phyloP scores from a whole-genome alignment of 257 asterid species.

The Thymus quinquecostatus region DNA sequence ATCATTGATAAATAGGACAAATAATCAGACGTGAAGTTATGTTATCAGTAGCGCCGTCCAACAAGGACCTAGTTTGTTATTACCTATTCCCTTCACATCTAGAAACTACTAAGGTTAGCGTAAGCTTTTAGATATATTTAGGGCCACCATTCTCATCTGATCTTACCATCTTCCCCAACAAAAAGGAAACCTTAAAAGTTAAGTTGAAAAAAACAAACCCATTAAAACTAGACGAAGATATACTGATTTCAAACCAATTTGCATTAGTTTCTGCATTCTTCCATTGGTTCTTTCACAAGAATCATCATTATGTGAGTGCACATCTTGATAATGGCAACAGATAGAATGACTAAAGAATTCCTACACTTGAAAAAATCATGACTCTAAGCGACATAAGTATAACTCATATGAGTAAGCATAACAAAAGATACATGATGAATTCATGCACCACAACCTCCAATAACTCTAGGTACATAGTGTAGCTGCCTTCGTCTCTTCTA shows the following conservation, averaged over 20 bases:
- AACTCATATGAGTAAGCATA: neutral
- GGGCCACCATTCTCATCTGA: neutral
- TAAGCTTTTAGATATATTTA: neutral
- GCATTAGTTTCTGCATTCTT: neutral
- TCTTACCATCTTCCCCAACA: neutral
- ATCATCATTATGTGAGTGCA: neutral
- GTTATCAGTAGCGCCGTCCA: constrained; percentile 6
- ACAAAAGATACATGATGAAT: neutral
- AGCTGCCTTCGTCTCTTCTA: neutral
- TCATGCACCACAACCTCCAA: neutral
- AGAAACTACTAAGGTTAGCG: neutral
- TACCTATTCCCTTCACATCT: neutral
- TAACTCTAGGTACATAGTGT: neutral
- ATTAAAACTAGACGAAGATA: neutral
- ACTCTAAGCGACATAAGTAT: neutral
- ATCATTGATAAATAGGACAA: constrained; percentile 8
- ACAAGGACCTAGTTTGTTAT: neutral
- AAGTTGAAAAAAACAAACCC: neutral
- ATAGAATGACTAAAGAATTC: constrained; percentile 1
- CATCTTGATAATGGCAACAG: neutral
- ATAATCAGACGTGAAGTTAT: neutral
- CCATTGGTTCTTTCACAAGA: neutral
- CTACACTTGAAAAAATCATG: neutral
- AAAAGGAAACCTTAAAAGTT: neutral
- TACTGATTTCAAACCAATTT: constrained; percentile 8